Evolutionary conservation across 2,329 filamentous ascomycete species (phyloP).

Genomic region (Plenodomus biglobosus): DNA sequence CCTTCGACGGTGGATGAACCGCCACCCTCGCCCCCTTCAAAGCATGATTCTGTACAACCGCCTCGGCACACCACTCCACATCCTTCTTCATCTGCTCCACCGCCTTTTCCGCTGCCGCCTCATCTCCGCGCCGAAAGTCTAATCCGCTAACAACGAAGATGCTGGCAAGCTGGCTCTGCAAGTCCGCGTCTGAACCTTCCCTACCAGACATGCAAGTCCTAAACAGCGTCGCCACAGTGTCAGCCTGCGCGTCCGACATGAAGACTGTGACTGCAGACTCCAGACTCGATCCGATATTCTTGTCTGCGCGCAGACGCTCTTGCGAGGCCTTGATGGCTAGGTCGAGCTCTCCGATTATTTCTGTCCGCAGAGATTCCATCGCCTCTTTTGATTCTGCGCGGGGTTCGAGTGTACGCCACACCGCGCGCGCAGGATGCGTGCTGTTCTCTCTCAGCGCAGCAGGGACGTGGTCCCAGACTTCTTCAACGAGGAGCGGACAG

Average conservation of each 20-base stretch:
- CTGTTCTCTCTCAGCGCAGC: conserved; percentile 55
- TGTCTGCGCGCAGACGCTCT: conserved; percentile 70
- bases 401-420: conserved; percentile 26
- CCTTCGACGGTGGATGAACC: conserved; percentile 50
- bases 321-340: conserved; percentile 72
- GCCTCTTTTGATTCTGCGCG: conserved; percentile 14
- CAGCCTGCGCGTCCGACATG: background rate
- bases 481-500: conserved; percentile 80
- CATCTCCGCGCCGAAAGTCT: conserved; percentile 1
- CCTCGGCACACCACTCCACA: conserved; percentile 17
- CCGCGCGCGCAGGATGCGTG: conserved; percentile 28
- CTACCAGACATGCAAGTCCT: conserved; percentile 6
- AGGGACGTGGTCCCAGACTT: conserved; percentile 80
- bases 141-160: conserved; percentile 50
- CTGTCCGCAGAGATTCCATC: conserved; percentile 30
- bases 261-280: conserved; percentile 66
- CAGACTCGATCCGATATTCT: conserved; percentile 76
- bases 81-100: conserved; percentile 10
- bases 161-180: conserved; percentile 39
- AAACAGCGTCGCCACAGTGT: conserved; percentile 1
- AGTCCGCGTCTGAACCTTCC: background rate
- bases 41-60: conserved; percentile 35
- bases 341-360: conserved; percentile 56
- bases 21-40: conserved; percentile 26
- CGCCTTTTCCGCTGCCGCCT: conserved; percentile 2